Evolutionary conservation across 228 moss, liverwort and hornwort species (phyloP).

Genomic region (Sphagnum magellanicum): DNA sequence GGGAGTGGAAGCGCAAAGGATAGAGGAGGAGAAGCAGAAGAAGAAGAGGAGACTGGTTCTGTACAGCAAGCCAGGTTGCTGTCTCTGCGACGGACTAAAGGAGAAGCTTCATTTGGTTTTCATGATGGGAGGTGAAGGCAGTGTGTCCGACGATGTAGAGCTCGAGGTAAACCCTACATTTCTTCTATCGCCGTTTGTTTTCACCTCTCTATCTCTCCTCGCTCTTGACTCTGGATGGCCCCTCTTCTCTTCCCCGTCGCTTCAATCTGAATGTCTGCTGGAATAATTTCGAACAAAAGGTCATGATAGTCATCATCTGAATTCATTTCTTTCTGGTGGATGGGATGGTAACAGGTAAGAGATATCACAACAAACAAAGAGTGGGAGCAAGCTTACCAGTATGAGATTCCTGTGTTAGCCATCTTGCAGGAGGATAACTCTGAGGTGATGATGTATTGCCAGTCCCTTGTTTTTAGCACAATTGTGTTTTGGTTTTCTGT

Average conservation of each 20-base stretch:
- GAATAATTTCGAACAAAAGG: no score
- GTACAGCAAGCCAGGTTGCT: conserved; percentile 89
- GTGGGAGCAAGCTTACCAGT: conserved; percentile 74
- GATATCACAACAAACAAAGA: conserved; percentile 64
- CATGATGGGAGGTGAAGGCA: conserved; percentile 23
- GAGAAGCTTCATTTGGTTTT: conserved; percentile 64
- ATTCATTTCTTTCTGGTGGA: not conserved
- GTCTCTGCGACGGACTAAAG: conserved; percentile 86
- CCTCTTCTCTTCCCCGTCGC: no score
- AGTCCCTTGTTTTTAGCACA: not conserved
- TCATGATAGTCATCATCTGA: not conserved
- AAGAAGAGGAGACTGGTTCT: conserved; percentile 49
- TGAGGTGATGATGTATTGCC: conserved; percentile 35
- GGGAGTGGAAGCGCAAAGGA: not conserved
- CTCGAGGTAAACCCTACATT: conserved; percentile 43
- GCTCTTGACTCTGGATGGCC: no score
- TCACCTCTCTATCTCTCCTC: no score
- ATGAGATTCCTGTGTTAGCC: conserved; percentile 85
- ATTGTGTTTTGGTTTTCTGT: not conserved
- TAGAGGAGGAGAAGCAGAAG: conserved; percentile 8
- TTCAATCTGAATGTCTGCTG: no score
- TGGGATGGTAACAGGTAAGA: conserved; percentile 39
- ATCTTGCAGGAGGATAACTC: conserved; percentile 48
- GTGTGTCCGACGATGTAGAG: conserved; percentile 37
- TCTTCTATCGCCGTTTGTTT: not conserved